Evolutionary conservation across 2,329 filamentous ascomycete genomes (phyloP), one percentile per base, ranked within the genome.

Genomic region (Aspergillus persii): DNA sequence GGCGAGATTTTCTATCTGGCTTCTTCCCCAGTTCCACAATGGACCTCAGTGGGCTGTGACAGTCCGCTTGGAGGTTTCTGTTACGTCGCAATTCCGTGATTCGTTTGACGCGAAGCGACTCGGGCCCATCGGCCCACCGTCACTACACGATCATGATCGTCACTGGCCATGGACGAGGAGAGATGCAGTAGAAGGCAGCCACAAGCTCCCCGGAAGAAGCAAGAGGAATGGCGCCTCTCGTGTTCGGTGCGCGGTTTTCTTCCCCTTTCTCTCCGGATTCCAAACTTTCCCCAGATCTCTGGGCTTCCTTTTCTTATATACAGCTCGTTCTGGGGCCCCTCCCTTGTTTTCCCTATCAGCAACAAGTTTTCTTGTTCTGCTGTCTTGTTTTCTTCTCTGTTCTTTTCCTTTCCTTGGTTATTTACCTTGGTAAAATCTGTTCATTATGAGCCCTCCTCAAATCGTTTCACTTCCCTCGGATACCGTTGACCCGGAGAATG

Each of bases 51-150:
- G 26, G 57, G 23, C 30, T 50, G 26, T 54, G 49, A 58, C 41
- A 58, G 50, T 30, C 39, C 53, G 41, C 29, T 39, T 60, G 36
- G 33, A 23, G 31, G 51, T 67, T 67, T 67, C 53, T 64, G 54
- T 67, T 67, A 67, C 65, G 62, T 65, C 60, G 51, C 61, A 41
- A 18, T 27, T 50, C 12, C 44, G 52, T 62, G 49, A 67, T 67
- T 67, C 63, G 65, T 54, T 54, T 58, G 55, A 23, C 12, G 23
- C 53, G 23, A 27, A 15, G 51, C 39, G 39, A 56, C 8, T 61
- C 39, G 48, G 50, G 36, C 51, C 49, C 47, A 50, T 52, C 39
- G 64, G 50, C 58, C 63, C 63, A 63, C 61, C 52, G 50, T 27
- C 55, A 58, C 62, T 58, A 56, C 50, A 39, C 54, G 60, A 62